A percentile compares a stretch with the other conserved stretches of the same genome.
These are phyloP conservation scores for Acidomyces sp. DNA, from an alignment of 495 filamentous ascomycete genomes.

Conservation along the genomic window DNA sequence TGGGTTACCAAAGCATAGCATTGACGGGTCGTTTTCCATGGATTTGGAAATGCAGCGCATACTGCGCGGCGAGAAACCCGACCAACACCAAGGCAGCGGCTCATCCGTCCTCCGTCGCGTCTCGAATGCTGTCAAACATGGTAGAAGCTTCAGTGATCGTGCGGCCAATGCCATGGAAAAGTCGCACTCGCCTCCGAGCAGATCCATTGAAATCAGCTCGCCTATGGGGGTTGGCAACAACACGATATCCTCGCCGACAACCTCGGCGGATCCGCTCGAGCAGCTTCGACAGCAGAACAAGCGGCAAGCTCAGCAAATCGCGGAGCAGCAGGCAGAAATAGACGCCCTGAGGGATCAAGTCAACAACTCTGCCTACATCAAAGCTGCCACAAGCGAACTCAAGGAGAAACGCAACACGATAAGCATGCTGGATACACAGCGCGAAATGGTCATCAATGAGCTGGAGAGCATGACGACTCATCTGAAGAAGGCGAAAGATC, in stretches of 20 bases:
- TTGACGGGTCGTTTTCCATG: constrained; percentile 67
- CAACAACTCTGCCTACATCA: constrained; percentile 61
- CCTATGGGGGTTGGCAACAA: constrained; percentile 68
- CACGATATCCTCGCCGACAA: constrained; percentile 45
- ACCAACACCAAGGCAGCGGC: constrained; percentile 32
- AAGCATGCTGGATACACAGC: constrained; percentile 85
- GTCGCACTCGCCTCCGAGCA: constrained; percentile 56
- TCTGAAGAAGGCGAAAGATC: constrained; percentile 52
- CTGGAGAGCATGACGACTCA: constrained; percentile 76
- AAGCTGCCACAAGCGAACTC: constrained; percentile 72
- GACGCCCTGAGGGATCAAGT: constrained; percentile 38
- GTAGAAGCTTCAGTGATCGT: constrained; percentile 73
- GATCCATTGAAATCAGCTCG: constrained; percentile 40
- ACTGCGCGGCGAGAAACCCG: constrained; percentile 44
- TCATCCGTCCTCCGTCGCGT: constrained; percentile 73
- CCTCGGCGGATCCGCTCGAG: constrained; percentile 55
- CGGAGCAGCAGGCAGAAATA: constrained; percentile 65
- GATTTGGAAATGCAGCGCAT: constrained; percentile 85
- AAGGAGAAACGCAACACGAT: constrained; percentile 92
- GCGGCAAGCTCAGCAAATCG: constrained; percentile 64
- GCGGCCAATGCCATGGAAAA: constrained; percentile 39
- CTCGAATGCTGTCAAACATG: constrained; percentile 85
- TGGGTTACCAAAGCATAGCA: constrained; percentile 58
- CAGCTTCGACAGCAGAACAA: constrained; percentile 65
- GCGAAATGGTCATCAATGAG: constrained; percentile 88